Percentiles rank a stretch among this genome's conserved stretches.
These are phyloP conservation scores for Stachybotrys chartarum DNA, from an alignment of 2,329 filamentous ascomycete genomes.

Conservation along the genomic window DNA sequence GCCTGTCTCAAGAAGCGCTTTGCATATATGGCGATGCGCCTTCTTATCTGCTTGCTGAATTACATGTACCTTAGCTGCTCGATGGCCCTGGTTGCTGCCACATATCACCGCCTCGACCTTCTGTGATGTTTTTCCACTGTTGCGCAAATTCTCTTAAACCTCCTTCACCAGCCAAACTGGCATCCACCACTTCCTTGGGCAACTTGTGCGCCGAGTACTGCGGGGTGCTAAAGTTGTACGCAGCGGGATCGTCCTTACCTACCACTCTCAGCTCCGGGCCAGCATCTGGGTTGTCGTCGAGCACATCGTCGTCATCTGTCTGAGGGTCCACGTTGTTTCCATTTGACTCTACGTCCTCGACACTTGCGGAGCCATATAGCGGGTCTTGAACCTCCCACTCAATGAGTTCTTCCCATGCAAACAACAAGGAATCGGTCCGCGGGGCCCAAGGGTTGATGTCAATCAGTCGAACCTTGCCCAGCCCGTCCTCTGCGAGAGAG, in stretches of 20 bases:
- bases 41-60: neutral
- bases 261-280: conserved; percentile 77
- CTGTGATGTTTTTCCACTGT: conserved; percentile 60
- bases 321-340: conserved; percentile 29
- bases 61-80: neutral
- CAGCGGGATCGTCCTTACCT: conserved; percentile 77
- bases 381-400: conserved; percentile 57
- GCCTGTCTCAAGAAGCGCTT: too few relatives aligned
- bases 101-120: conserved; percentile 30
- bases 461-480: conserved; percentile 75
- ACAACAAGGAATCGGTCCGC: conserved; percentile 81
- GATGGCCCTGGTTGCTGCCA: conserved; percentile 24
- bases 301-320: conserved; percentile 27
- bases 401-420: conserved; percentile 83
- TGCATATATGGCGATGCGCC: neutral
- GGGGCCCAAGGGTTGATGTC: conserved; percentile 95
- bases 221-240: conserved; percentile 75
- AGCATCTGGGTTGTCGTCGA: conserved; percentile 49
- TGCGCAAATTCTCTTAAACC: conserved; percentile 74
- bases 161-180: conserved; percentile 59
- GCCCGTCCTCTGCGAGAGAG: conserved; percentile 45
- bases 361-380: conserved; percentile 38
- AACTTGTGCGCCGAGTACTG: conserved; percentile 95
- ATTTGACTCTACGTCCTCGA: conserved; percentile 23
- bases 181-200: conserved; percentile 83